Evolutionary conservation across 2,329 filamentous ascomycete species (phyloP).

Genomic region (Chrysosphaeria jannelii): DNA sequence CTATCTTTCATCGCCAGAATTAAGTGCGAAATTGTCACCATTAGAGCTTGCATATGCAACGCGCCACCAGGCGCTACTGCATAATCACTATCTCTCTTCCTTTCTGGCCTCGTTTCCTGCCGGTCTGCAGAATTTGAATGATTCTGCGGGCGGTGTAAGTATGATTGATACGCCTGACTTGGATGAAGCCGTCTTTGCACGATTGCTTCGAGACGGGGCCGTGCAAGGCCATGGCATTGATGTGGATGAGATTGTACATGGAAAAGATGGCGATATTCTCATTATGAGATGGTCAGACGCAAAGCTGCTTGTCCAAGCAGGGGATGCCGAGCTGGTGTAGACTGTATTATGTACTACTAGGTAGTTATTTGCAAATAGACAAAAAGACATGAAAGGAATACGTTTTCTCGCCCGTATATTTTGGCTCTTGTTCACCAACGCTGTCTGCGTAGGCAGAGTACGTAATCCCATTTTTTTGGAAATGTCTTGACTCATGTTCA

Average conservation of each 20-base stretch:
- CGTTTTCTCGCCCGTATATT: no score
- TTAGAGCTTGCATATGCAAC: constrained; percentile 60
- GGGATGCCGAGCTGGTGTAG: constrained; percentile 28
- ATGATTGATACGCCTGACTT: constrained; percentile 79
- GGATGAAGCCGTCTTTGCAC: constrained; percentile 59
- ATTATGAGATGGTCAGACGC: constrained; percentile 50
- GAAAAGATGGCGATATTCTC: constrained; percentile 30
- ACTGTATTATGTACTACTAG: no score
- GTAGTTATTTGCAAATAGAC: no score
- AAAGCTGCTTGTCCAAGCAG: constrained; percentile 23
- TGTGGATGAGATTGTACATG: constrained; percentile 25
- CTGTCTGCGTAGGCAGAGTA: no score
- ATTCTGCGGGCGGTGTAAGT: constrained; percentile 61
- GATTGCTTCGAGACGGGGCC: constrained; percentile 30
- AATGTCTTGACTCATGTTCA: no score
- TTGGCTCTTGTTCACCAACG: no score
- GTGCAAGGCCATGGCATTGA: constrained; percentile 32
- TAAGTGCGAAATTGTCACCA: constrained; percentile 35
- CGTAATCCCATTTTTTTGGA: no score
- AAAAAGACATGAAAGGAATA: no score
- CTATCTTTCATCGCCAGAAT: constrained; percentile 27
- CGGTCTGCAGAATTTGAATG: constrained; percentile 57
- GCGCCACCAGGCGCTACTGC: constrained; percentile 57
- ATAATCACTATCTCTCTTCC: constrained; percentile 56
- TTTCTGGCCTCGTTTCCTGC: constrained; percentile 63